A percentile compares a stretch with the other conserved stretches of the same genome.
phyloP scores from a whole-genome alignment of 208 protist species.

The Leptomonas pyrrhocoris region DNA sequence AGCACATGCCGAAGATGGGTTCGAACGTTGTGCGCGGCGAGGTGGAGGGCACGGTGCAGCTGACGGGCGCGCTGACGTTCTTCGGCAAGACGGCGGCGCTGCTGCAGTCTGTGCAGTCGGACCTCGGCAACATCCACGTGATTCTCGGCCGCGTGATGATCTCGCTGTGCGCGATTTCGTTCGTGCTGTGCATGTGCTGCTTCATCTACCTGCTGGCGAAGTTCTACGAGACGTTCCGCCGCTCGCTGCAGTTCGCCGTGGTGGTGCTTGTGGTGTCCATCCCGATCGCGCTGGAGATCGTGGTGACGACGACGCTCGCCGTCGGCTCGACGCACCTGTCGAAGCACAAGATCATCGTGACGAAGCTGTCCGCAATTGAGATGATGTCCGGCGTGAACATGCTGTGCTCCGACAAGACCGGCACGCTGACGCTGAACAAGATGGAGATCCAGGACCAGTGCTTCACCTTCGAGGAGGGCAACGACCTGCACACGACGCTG shows the following conservation, averaged over 20 bases:
- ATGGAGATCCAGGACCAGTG: conserved; percentile 87
- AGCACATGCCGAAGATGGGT: conserved; percentile 92
- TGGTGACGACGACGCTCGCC: conserved; percentile 88
- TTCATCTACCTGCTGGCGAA: conserved; percentile 82
- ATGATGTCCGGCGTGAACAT: conserved; percentile 91
- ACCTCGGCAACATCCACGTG: conserved; percentile 75
- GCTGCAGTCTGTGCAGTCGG: conserved; percentile 80
- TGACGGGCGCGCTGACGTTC: conserved; percentile 93
- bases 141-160: conserved; percentile 77
- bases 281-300: conserved; percentile 86
- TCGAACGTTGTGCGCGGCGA: conserved; percentile 85
- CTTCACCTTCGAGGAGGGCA: conserved; percentile 70
- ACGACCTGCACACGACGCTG: conserved; percentile 64
- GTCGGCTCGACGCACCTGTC: conserved; percentile 92
- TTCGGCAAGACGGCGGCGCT: conserved; percentile 94
- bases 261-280: conserved; percentile 95
- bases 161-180: conserved; percentile 57
- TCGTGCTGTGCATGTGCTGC: conserved; percentile 73
- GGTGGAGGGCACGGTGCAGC: conserved; percentile 78
- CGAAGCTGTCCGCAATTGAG: conserved; percentile 93
- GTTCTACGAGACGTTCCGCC: conserved; percentile 65
- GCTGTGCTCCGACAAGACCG: conserved; percentile 95
- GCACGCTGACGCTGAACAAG: conserved; percentile 94
- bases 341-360: conserved; percentile 93
- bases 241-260: conserved; percentile 76